Percentiles rank a stretch among this genome's conserved stretches.
phyloP scores from a whole-genome alignment of 805 yeast species.

The Yarrowia sp. region DNA sequence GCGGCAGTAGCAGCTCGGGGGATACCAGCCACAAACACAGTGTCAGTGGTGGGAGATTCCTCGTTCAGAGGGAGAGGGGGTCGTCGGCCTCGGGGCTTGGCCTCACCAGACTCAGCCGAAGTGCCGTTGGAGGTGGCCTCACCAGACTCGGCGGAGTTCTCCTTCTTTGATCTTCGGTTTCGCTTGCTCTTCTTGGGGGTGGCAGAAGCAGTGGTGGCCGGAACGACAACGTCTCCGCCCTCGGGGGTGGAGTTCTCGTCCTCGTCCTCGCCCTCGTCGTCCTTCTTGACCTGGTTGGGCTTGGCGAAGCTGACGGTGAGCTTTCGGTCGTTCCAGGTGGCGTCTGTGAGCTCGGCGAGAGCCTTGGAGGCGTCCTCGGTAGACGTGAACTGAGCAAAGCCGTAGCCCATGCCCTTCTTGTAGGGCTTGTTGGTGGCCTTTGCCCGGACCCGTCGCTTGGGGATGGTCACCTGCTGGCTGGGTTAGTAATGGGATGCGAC shows the following conservation, averaged over 20 bases:
- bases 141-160: constrained; percentile 26
- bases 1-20: constrained; percentile 59
- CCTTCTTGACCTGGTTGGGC: constrained; percentile 49
- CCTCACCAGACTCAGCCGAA: constrained; percentile 37
- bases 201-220: not conserved
- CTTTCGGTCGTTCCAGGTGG: constrained; percentile 46
- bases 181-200: constrained; percentile 38
- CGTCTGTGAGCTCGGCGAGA: constrained; percentile 51
- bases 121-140: constrained; percentile 30
- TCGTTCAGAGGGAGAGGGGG: constrained; percentile 41
- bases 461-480: constrained; percentile 37
- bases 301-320: constrained; percentile 49
- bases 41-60: constrained; percentile 56
- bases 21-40: constrained; percentile 68
- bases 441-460: constrained; percentile 34
- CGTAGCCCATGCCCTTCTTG: constrained; percentile 57
- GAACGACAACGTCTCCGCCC: not conserved
- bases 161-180: constrained; percentile 34
- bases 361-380: constrained; percentile 54
- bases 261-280: constrained; percentile 27
- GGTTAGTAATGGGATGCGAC: constrained; percentile 10
- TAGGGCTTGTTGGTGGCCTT: constrained; percentile 39
- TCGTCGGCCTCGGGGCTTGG: constrained; percentile 39
- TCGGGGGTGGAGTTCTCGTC: constrained; percentile 6
- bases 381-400: constrained; percentile 57